A percentile compares a stretch with the other conserved stretches of the same genome.
phyloP scores from a whole-genome alignment of 2,329 filamentous ascomycete species.

The Xylaria digitata region DNA sequence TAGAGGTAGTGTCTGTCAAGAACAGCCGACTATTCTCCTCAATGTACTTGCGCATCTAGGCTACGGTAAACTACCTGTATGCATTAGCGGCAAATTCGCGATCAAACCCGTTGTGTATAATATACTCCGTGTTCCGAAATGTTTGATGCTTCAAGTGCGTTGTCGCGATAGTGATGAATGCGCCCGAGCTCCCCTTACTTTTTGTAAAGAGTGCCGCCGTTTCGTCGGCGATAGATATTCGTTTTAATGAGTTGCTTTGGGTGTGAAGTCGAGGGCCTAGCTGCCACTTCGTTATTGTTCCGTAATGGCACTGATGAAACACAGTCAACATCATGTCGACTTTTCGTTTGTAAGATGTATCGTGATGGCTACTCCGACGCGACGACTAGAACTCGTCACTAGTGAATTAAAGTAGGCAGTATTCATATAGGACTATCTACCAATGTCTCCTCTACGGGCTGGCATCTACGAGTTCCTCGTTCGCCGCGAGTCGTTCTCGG shows the following conservation, averaged over 20 bases:
- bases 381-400: constrained; percentile 23
- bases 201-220: constrained; percentile 42
- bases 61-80: constrained; percentile 38
- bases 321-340: constrained; percentile 20
- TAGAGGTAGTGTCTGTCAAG: constrained; percentile 30
- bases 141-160: constrained; percentile 46
- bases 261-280: constrained; percentile 21
- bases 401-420: not conserved
- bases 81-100: constrained; percentile 32
- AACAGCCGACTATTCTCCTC: constrained; percentile 38
- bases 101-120: constrained; percentile 29
- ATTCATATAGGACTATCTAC: constrained; percentile 27
- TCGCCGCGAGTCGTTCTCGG: no score
- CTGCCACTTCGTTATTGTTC: constrained; percentile 20
- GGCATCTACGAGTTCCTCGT: no score
- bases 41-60: constrained; percentile 38
- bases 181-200: constrained; percentile 28
- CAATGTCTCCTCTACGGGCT: no score
- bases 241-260: constrained; percentile 39
- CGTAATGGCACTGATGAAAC: constrained; percentile 1
- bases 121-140: constrained; percentile 30
- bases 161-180: constrained; percentile 46
- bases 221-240: constrained; percentile 43
- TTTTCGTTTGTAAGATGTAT: constrained; percentile 14
- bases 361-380: constrained; percentile 16